Base-by-base conservation (phyloP, 352 stramenopile species). In the Aphanomyces stellatus region DNA sequence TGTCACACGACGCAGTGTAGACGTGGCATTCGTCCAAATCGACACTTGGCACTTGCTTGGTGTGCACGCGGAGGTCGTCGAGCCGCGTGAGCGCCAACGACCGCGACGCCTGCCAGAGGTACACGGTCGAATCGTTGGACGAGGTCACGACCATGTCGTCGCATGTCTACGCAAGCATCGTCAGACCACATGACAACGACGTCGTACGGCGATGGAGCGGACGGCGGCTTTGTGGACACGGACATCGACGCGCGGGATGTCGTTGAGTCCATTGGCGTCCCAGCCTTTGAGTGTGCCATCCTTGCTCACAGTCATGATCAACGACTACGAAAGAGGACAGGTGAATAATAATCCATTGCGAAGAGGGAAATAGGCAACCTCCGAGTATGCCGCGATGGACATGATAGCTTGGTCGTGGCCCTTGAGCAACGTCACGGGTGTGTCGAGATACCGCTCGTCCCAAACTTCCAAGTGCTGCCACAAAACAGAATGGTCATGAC, bases 331-430 rank as follows among this genome's bases (percentile, higher is more conserved):
- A 28, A 17, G 3, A 28, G 15, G 17, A 19, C 10, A 22, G 4
- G 53, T 43, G 34, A 28, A 33, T 30, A 1, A 8, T 10, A 48
- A 22, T 11, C 7, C 5, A 34, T 62, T 24, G 4, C 28, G 95
- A 98, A 11, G 87, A 92, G 30, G 98, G 62, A 62, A 95, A 96
- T 34, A 74, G n/a, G n/a, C n/a, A 7, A 82, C 79, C 51, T 95
- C 85, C 7, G 78, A 76, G 13, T 82, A 96, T 93, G 93, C 98
- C 19, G 87, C 78, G 11, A 97, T 85, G 61, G 96, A 91, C 48
- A 96, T 98, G 19, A 99, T 88, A 27, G 95, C 96, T 51, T 96
- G 80, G 51, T 90, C 79, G 74, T 99, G 95, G 19, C 93, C 93
- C 43, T 79, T 80, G 3, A 96, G 67, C 35, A 76, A 75, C 30